These are phyloP conservation scores for Sphaerulina populicola DNA, from an alignment of 2,329 filamentous ascomycete species.

Conservation along the genomic window DNA sequence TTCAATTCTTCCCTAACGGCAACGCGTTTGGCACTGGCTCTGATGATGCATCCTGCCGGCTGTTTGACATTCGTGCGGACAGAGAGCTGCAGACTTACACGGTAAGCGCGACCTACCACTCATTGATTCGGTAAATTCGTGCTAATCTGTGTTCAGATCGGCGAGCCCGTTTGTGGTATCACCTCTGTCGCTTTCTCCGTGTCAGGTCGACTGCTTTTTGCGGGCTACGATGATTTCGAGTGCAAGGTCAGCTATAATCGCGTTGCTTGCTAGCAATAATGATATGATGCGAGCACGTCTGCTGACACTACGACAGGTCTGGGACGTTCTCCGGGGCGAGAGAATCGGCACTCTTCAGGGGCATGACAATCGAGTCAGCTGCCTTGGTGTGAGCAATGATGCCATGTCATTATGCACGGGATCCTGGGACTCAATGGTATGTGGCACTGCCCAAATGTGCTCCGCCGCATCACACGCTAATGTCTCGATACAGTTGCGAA, in stretches of 20 bases:
- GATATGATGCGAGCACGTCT: not conserved
- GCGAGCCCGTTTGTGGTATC: slow-evolving; percentile 94
- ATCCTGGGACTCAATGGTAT: slow-evolving; percentile 97
- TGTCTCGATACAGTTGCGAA: slow-evolving; percentile 38
- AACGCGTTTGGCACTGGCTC: slow-evolving; percentile 98
- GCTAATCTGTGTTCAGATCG: slow-evolving; percentile 54
- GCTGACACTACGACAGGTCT: slow-evolving; percentile 55
- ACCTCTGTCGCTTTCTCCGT: slow-evolving; percentile 97
- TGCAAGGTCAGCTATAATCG: slow-evolving; percentile 69
- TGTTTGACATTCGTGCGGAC: slow-evolving; percentile 96
- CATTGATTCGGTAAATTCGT: not conserved
- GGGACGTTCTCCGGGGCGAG: slow-evolving; percentile 93
- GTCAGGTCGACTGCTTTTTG: slow-evolving; percentile 87
- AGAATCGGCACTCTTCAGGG: slow-evolving; percentile 94
- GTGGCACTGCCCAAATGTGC: slow-evolving; percentile 29
- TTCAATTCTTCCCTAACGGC: slow-evolving; percentile 98
- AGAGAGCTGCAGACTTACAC: slow-evolving; percentile 64
- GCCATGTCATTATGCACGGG: slow-evolving; percentile 98
- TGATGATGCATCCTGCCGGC: slow-evolving; percentile 90
- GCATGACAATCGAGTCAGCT: slow-evolving; percentile 98
- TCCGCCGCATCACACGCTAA: slow-evolving; percentile 27
- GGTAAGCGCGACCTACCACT: slow-evolving; percentile 33
- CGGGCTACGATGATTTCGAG: slow-evolving; percentile 97
- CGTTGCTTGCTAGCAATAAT: not conserved
- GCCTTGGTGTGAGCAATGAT: slow-evolving; percentile 95